phyloP scores from a whole-genome alignment of 768 basidiomycete species.

The Termitomyces sp. region DNA sequence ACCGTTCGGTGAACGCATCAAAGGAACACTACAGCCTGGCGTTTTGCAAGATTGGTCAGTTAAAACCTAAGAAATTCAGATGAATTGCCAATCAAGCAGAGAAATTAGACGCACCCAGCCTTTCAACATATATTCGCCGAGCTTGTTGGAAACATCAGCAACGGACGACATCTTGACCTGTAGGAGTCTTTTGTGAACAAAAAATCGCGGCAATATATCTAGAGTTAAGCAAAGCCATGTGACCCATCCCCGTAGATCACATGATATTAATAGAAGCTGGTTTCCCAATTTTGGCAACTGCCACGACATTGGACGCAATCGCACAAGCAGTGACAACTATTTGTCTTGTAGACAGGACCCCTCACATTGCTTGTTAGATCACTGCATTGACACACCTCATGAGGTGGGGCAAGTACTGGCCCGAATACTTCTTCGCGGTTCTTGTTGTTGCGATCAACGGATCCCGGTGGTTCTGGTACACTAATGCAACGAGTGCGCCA shows the following conservation, averaged over 20 bases:
- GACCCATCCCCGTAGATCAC: not conserved
- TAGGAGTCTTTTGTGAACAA: not conserved
- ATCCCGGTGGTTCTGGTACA: conserved; percentile 27
- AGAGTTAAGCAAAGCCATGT: not conserved
- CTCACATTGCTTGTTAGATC: conserved; percentile 1
- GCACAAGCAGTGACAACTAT: not conserved
- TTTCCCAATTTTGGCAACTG: conserved; percentile 16
- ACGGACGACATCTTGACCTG: conserved; percentile 43
- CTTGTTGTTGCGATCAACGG: conserved; percentile 36
- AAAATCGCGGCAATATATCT: not conserved
- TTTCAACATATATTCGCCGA: conserved; percentile 72
- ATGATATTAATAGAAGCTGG: not conserved
- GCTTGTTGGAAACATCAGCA: conserved; percentile 53
- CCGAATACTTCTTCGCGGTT: conserved; percentile 40
- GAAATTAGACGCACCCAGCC: conserved; percentile 57
- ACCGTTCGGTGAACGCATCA: conserved; percentile 68
- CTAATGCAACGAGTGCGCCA: conserved; percentile 31
- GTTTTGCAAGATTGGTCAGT: conserved; percentile 64
- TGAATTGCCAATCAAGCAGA: not conserved
- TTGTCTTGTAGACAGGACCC: not conserved
- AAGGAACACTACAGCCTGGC: conserved; percentile 56
- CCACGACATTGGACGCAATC: conserved; percentile 26
- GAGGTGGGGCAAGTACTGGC: conserved; percentile 54
- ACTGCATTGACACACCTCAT: conserved; percentile 27
- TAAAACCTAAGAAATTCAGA: conserved; percentile 41